A percentile compares a stretch with the other conserved stretches of the same genome.
Evolutionary conservation across 2,329 filamentous ascomycete genomes (phyloP).

Genomic region (Trichoderma citrinoviride): DNA sequence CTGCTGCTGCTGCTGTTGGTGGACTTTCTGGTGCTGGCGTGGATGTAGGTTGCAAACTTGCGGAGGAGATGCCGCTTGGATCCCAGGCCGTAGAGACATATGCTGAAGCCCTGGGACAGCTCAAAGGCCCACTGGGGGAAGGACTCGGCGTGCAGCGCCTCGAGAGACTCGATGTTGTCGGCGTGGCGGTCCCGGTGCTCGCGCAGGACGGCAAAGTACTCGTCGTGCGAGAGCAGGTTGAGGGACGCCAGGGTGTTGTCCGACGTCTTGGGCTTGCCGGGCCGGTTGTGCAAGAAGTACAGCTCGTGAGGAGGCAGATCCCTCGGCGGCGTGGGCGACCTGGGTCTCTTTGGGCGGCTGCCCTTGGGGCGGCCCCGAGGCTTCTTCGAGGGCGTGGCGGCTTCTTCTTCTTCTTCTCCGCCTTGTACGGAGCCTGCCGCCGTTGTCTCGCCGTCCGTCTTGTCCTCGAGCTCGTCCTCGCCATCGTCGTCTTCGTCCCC

Average conservation of each 20-base stretch:
- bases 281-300: constrained; percentile 90
- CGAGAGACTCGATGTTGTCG: constrained; percentile 67
- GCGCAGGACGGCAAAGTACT: constrained; percentile 72
- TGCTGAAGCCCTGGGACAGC: constrained; percentile 77
- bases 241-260: constrained; percentile 77
- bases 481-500: constrained; percentile 69
- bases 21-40: constrained; percentile 31
- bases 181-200: constrained; percentile 66
- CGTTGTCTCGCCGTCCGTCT: constrained; percentile 30
- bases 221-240: constrained; percentile 79
- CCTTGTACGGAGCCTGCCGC: constrained; percentile 21
- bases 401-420: constrained; percentile 40
- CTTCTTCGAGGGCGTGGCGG: constrained; percentile 46
- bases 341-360: constrained; percentile 37
- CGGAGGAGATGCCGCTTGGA: constrained; percentile 77
- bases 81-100: constrained; percentile 90
- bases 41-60: constrained; percentile 70
- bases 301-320: constrained; percentile 84
- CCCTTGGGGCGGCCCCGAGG: constrained; percentile 25
- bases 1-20: constrained; percentile 34
- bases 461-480: constrained; percentile 46
- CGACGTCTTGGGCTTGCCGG: constrained; percentile 78
- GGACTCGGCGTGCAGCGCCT: constrained; percentile 71
- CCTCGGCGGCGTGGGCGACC: constrained; percentile 74
- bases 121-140: constrained; percentile 95